A percentile compares a stretch with the other conserved stretches of the same genome.
Conservation (phyloP, 1,139 yeast species). For the Yamadazyma aaseri region DNA sequence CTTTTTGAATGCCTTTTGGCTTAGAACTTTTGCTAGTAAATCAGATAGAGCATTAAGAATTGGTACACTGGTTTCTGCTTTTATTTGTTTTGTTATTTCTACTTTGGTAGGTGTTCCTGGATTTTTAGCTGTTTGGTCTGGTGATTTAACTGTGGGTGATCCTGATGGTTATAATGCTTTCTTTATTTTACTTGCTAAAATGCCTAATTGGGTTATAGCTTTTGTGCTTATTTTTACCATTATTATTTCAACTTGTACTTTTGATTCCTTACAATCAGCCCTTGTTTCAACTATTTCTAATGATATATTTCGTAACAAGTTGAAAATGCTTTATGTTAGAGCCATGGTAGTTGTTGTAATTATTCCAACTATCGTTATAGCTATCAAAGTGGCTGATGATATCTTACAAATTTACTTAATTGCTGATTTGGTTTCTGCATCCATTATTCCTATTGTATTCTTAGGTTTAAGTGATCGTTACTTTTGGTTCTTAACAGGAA, state of each 20-base stretch:
- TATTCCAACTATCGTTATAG: slow-evolving; percentile 83
- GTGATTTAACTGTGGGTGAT: slow-evolving; percentile 61
- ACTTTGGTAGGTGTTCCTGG: slow-evolving; percentile 83
- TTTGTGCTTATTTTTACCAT: slow-evolving; percentile 75
- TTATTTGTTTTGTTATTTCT: slow-evolving; percentile 61
- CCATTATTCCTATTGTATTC: slow-evolving; percentile 82
- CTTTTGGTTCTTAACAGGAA: slow-evolving; percentile 72
- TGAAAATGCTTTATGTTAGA: slow-evolving; percentile 66
- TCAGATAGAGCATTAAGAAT: slow-evolving; percentile 72
- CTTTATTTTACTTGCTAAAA: slow-evolving; percentile 61
- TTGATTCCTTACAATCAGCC: slow-evolving; percentile 88
- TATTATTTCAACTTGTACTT: slow-evolving; percentile 79
- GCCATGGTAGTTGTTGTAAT: slow-evolving; percentile 70
- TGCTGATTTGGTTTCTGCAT: slow-evolving; percentile 85
- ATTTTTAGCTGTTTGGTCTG: slow-evolving; percentile 87
- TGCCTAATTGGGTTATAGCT: slow-evolving; percentile 90
- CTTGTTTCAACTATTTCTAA: slow-evolving; percentile 86
- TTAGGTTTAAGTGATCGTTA: slow-evolving; percentile 65
- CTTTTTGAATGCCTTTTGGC: slow-evolving; percentile 91
- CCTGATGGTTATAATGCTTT: slow-evolving; percentile 64
- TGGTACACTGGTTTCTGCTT: slow-evolving; percentile 73
- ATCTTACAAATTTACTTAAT: slow-evolving; percentile 84
- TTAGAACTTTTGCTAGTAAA: slow-evolving; percentile 87
- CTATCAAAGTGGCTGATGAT: slow-evolving; percentile 75
- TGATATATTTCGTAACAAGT: slow-evolving; percentile 81